These are phyloP conservation scores for Theobroma grandiflorum DNA, from an alignment of 441 rosid species.

Conservation along the genomic window DNA sequence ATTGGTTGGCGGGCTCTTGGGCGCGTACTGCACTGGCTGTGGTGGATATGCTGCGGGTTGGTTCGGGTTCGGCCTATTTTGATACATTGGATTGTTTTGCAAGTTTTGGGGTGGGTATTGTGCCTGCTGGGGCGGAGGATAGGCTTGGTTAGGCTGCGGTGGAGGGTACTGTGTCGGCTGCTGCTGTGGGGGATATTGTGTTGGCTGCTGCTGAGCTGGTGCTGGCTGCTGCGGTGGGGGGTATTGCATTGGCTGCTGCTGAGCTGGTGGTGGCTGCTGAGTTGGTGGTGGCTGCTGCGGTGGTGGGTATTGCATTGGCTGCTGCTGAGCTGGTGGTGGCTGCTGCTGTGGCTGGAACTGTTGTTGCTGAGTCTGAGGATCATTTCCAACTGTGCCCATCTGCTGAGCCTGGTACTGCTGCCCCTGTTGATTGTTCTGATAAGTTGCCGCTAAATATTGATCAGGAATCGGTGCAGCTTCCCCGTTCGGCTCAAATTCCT, in stretches of 20 bases:
- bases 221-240: neutral
- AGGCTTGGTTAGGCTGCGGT: conserved; percentile 8
- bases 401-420: neutral
- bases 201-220: neutral
- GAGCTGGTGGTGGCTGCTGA: neutral
- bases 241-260: neutral
- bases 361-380: neutral
- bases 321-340: neutral
- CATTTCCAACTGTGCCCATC: neutral
- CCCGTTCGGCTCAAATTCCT: conserved; percentile 10
- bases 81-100: neutral
- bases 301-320: neutral
- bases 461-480: neutral
- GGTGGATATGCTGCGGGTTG: conserved; percentile 12
- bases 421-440: neutral
- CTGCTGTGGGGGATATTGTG: neutral
- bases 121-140: neutral
- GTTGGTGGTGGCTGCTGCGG: neutral
- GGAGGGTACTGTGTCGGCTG: neutral
- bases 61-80: neutral
- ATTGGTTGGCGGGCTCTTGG: conserved; percentile 1
- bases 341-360: neutral
- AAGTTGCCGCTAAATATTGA: neutral
- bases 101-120: conserved; percentile 14
- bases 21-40: conserved; percentile 20